Conservation (phyloP, 768 basidiomycete genomes). For the Ramaria rubella region DNA sequence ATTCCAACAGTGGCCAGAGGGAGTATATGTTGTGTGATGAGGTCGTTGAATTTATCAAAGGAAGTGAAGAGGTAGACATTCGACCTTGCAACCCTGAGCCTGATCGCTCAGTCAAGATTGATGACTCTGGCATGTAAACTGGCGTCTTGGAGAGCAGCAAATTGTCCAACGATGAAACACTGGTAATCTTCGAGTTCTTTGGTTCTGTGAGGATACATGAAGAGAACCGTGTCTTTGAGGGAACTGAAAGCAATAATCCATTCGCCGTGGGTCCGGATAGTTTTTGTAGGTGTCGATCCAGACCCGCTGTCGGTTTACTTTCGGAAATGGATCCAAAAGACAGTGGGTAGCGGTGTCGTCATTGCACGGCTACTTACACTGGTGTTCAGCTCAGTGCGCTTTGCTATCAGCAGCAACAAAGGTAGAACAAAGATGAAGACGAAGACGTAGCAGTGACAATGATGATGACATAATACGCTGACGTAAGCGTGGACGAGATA, state of each 20-base stretch:
- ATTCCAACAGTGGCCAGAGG: too few relatives aligned
- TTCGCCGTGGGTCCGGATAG: not conserved
- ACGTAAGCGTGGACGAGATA: too few relatives aligned
- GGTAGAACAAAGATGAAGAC: too few relatives aligned
- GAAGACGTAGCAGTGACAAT: too few relatives aligned
- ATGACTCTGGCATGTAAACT: not conserved
- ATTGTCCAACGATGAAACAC: not conserved
- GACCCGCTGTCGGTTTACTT: not conserved
- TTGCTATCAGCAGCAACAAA: too few relatives aligned
- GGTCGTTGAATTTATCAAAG: not conserved
- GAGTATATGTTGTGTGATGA: not conserved
- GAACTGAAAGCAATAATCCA: not conserved
- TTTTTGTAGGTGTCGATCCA: not conserved
- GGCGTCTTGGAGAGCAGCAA: not conserved
- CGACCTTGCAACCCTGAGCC: not conserved
- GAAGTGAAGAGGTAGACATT: not conserved
- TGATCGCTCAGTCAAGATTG: not conserved
- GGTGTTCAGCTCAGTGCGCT: too few relatives aligned
- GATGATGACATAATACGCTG: too few relatives aligned
- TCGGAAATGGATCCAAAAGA: too few relatives aligned
- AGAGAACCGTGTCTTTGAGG: not conserved
- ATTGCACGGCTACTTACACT: too few relatives aligned
- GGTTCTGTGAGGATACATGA: not conserved
- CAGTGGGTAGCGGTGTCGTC: too few relatives aligned
- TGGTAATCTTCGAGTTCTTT: not conserved